Evolutionary conservation across 1,284 basidiomycete genomes (phyloP).

Genomic region (Inonotus hispidus): DNA sequence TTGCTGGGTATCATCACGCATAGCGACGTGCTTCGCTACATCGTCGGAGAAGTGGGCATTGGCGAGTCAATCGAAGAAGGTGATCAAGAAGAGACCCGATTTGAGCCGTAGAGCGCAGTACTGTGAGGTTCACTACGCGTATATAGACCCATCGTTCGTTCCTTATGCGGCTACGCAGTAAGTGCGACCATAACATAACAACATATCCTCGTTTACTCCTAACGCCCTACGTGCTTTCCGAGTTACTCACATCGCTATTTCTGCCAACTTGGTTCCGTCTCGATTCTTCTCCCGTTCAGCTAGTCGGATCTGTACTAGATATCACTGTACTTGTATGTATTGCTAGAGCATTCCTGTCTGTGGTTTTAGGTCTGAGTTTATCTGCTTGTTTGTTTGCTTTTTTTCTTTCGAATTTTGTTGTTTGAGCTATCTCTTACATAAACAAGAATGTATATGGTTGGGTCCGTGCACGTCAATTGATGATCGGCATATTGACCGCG

Average conservation of each 20-base stretch:
- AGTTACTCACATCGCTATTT: background rate
- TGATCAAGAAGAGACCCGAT: conserved; percentile 6
- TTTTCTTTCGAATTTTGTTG: no score
- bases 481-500: no score
- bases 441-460: no score
- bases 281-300: background rate
- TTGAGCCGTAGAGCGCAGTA: background rate
- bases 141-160: no score
- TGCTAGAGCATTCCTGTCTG: conserved; percentile 4
- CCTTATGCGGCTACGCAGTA: no score
- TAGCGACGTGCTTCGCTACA: conserved; percentile 84
- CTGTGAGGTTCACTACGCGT: no score
- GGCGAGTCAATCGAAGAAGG: conserved; percentile 35
- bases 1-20: conserved; percentile 87
- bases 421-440: no score
- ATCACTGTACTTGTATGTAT: conserved; percentile 18
- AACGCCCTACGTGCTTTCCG: background rate
- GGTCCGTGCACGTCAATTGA: no score
- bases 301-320: conserved; percentile 8
- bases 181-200: no score
- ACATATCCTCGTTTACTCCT: no score
- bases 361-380: conserved; percentile 4
- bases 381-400: background rate
- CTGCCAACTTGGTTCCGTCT: background rate
- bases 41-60: conserved; percentile 64